These are phyloP conservation scores for Apophysomyces trapeziformis DNA, from an alignment of 371 early-diverging fungal genomes.

Conservation along the genomic window DNA sequence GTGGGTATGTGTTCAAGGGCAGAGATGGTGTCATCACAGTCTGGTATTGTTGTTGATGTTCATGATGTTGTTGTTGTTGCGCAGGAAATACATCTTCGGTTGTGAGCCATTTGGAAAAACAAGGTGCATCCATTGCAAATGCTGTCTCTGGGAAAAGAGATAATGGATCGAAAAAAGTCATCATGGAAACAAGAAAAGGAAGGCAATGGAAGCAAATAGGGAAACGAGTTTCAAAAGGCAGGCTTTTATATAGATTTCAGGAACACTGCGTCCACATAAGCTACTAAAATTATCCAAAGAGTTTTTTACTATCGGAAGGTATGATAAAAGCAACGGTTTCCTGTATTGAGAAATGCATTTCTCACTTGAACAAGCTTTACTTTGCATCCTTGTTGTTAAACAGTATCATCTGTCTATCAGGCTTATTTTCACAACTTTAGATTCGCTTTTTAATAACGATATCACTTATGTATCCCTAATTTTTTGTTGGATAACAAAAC, in stretches of 20 bases:
- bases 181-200: conserved; percentile 1
- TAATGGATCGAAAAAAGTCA: background rate
- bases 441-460: too few relatives aligned
- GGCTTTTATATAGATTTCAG: conserved; percentile 3
- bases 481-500: too few relatives aligned
- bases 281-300: conserved; percentile 2
- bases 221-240: background rate
- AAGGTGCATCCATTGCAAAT: background rate
- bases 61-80: background rate
- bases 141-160: conserved; percentile 2
- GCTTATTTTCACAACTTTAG: background rate
- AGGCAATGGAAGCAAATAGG: background rate
- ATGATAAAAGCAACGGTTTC: background rate
- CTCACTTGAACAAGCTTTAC: conserved; percentile 4
- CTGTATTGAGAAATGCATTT: background rate
- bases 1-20: background rate
- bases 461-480: too few relatives aligned
- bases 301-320: background rate
- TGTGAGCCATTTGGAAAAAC: background rate
- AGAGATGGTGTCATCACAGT: background rate
- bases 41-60: background rate
- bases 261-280: background rate
- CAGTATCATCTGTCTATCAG: background rate
- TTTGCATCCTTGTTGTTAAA: background rate
- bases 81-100: background rate